Percentiles rank a stretch among this genome's conserved stretches.
These are phyloP conservation scores for Albizia julibrissin DNA, from an alignment of 306 rosid species.

Conservation along the genomic window DNA sequence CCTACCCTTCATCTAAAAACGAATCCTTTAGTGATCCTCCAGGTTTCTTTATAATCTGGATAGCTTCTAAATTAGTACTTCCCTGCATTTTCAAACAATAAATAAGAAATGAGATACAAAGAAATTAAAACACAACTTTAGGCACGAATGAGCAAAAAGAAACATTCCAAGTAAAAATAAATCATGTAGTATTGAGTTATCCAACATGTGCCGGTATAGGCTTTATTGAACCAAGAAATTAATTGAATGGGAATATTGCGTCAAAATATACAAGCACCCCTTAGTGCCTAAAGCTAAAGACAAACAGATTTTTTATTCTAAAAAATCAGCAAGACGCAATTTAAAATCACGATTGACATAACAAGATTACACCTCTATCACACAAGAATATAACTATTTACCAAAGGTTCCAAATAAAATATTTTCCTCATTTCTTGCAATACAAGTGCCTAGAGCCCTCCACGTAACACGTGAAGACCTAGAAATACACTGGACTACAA, in stretches of 20 bases:
- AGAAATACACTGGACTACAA: background rate
- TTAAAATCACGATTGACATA: background rate
- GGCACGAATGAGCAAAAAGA: background rate
- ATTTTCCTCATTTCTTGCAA: background rate
- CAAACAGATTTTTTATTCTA: background rate
- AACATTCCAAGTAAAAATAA: background rate
- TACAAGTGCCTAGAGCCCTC: background rate
- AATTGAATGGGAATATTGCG: background rate
- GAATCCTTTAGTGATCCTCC: slow-evolving; percentile 92
- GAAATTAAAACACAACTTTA: background rate
- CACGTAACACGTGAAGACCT: background rate
- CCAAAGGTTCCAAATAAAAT: background rate
- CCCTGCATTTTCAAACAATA: slow-evolving; percentile 65
- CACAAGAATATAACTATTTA: background rate
- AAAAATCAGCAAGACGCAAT: background rate
- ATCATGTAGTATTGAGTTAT: background rate
- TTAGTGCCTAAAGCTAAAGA: background rate
- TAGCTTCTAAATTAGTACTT: slow-evolving; percentile 92
- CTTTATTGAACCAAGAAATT: background rate
- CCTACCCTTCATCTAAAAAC: slow-evolving; percentile 94
- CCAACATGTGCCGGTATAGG: background rate
- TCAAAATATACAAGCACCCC: background rate
- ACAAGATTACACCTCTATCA: background rate
- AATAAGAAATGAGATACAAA: background rate
- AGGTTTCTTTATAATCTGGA: slow-evolving; percentile 94